Conservation (phyloP, 345 rosid genomes). For the Euphorbia pulcherrima region DNA sequence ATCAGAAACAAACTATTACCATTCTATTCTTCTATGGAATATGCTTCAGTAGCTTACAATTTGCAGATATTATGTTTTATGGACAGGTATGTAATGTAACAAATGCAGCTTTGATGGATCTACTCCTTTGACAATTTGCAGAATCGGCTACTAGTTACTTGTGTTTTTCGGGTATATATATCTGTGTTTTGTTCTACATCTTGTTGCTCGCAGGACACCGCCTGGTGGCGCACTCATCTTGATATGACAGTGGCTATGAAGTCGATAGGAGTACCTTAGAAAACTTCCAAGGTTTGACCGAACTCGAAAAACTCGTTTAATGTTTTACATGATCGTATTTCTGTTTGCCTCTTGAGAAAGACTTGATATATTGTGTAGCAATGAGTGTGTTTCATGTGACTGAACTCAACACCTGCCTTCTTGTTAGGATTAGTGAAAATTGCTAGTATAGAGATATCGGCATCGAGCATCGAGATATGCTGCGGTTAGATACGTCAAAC, state of each 20-base stretch:
- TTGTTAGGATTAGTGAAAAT: conserved; percentile 89
- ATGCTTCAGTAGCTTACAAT: neutral
- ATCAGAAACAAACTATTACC: neutral
- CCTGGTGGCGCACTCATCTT: conserved; percentile 59
- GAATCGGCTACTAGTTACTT: neutral
- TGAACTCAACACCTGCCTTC: conserved; percentile 69
- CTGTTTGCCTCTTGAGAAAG: conserved; percentile 56
- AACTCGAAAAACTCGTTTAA: conserved; percentile 66
- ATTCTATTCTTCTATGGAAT: neutral
- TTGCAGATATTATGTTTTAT: too few relatives aligned
- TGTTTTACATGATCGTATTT: conserved; percentile 43
- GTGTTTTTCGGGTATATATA: neutral
- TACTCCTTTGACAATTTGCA: conserved; percentile 7
- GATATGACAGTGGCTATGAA: conserved; percentile 55
- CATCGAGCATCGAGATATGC: conserved; percentile 76
- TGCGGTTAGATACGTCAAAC: conserved; percentile 59
- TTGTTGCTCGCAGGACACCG: conserved; percentile 54
- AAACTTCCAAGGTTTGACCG: conserved; percentile 59
- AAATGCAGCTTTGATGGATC: too few relatives aligned
- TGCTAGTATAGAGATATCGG: conserved; percentile 58
- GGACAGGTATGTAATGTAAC: too few relatives aligned
- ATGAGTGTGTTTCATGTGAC: conserved; percentile 46
- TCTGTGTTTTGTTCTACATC: conserved; percentile 69
- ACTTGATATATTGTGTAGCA: conserved; percentile 63
- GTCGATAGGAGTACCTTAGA: conserved; percentile 64